Base-by-base conservation (phyloP, 331 rosid species). In the Phaseolus coccineus region DNA sequence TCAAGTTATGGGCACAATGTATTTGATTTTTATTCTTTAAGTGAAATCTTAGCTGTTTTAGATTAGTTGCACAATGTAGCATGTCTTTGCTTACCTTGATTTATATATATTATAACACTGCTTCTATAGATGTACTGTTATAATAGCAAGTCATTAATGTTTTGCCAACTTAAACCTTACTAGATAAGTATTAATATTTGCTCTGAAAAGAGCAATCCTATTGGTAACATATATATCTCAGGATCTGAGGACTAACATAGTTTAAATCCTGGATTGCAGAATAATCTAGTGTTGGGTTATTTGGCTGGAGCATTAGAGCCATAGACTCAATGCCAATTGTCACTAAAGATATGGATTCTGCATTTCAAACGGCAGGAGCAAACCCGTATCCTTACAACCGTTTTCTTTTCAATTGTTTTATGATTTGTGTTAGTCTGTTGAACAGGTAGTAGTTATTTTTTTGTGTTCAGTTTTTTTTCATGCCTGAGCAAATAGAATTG, bases 281-380 rank as follows among this genome's bases (percentile, higher is more conserved):
- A 66, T 33, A 82, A 68, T 58, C 81, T 44, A 24, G 75, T 24
- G 55, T 77, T 73, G 77, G 55, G 56, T 22, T 40, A 64, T 40
- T 42, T 79, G 35, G 73, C 72, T 56, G 87, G 84, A 66, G 74
- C 75, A 74, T 76, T 69, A 12, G 61, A 82, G 84, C 64, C 75
- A 82, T 83, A 80, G 48, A 80, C 68, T 86, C 78, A 77, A 95
- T 95, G 98, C 85, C 94, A 72, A 19, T 83, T 48, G 77, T 51
- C 83, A 80, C 80, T 81, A 93, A 95, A 85, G 98, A 93, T 74
- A 68, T 82, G 64, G 98, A 95, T 77, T 84, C 90, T 6, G 88
- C 87, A 52, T 95, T 95, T 83, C 94, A 80, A 84, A 88, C 86
- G n/a, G 97, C 96, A 22, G 98, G 97, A 86, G 73, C 92, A 64